Evolutionary conservation across 169 alveolate species (phyloP).

Genomic region (Cryptosporidium canis): DNA sequence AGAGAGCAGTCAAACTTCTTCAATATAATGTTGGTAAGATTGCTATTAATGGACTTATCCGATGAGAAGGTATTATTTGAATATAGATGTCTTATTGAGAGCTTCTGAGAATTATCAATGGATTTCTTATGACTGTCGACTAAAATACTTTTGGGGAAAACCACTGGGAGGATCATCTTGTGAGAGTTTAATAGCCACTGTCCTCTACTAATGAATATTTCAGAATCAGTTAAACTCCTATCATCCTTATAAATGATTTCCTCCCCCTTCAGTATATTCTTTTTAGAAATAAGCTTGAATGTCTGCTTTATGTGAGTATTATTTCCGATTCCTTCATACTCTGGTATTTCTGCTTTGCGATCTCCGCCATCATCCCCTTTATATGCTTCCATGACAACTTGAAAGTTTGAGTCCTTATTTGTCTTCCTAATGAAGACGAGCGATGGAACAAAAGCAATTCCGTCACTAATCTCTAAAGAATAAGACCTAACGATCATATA

Average conservation of each 20-base stretch:
- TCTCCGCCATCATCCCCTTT: neutral
- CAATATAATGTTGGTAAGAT: neutral
- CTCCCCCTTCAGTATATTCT: conserved; percentile 32
- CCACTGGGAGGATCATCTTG: conserved; percentile 52
- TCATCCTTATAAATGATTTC: conserved; percentile 46
- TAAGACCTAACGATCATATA: conserved; percentile 61
- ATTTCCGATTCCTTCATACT: neutral
- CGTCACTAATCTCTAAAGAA: conserved; percentile 22
- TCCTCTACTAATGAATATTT: conserved; percentile 47
- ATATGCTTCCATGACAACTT: neutral
- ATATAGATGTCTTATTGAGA: neutral
- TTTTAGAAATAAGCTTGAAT: conserved; percentile 16
- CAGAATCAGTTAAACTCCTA: conserved; percentile 56
- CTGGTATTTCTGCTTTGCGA: neutral
- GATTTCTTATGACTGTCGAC: neutral
- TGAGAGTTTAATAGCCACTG: conserved; percentile 49
- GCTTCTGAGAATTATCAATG: neutral
- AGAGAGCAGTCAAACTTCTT: conserved; percentile 39
- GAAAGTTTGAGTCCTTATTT: conserved; percentile 7
- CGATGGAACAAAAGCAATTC: conserved; percentile 53
- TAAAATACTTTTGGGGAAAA: conserved; percentile 9
- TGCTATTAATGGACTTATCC: neutral
- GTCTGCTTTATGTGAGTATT: neutral
- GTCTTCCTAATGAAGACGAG: conserved; percentile 36
- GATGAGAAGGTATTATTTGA: conserved; percentile 17